Conservation (phyloP, 2,329 filamentous ascomycete species). For the Alternaria sp. region DNA sequence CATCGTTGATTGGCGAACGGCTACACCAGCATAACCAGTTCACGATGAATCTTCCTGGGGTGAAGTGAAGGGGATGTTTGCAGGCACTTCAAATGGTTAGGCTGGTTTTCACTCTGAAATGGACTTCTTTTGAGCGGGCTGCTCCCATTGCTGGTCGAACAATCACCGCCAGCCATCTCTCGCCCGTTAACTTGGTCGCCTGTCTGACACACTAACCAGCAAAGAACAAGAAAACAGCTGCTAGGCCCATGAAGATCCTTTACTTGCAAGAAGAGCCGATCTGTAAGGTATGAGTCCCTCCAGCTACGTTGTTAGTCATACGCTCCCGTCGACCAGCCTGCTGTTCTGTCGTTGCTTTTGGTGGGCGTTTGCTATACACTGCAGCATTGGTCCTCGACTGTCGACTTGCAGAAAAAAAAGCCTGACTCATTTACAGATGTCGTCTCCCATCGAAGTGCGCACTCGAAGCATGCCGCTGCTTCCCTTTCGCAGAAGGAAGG, state of each 20-base stretch:
- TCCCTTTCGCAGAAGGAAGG: conserved; percentile 18
- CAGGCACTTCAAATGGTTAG: conserved; percentile 1
- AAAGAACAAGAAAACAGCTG: not conserved
- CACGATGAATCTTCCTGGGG: conserved; percentile 4
- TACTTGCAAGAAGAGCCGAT: not conserved
- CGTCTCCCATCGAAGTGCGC: not conserved
- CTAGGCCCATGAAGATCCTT: not conserved
- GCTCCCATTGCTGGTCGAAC: not conserved
- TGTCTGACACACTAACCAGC: not conserved
- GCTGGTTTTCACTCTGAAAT: not conserved
- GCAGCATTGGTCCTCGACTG: not conserved
- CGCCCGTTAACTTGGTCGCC: not conserved
- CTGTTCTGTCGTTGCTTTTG: conserved; percentile 22
- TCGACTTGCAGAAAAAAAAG: not conserved
- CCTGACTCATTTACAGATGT: conserved; percentile 7
- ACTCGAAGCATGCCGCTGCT: conserved; percentile 11
- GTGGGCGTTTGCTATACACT: not conserved
- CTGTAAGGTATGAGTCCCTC: not conserved
- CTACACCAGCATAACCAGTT: conserved; percentile 3
- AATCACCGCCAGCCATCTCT: not conserved
- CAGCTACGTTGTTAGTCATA: not conserved
- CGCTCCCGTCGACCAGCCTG: conserved; percentile 17
- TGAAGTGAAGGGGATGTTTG: conserved; percentile 9
- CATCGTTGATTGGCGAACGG: conserved; percentile 14
- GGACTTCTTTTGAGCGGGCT: conserved; percentile 1